Evolutionary conservation across 177 flowering plant species (phyloP), one percentile per base, ranked within the genome.

Genomic region (Vitis hybrid): DNA sequence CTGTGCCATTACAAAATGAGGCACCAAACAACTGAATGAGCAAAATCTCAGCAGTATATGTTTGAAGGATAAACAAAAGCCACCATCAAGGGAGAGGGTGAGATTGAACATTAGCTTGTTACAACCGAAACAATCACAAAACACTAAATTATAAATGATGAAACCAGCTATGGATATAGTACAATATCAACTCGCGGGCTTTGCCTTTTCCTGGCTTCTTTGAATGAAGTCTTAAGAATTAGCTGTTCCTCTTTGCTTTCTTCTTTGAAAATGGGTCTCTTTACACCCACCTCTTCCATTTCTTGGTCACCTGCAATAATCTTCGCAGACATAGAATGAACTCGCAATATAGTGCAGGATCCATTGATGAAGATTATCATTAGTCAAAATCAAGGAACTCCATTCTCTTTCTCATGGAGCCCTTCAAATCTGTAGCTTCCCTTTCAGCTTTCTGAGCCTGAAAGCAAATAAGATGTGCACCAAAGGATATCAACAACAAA

Each of bases 361-460:
- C 13, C 45, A 14, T 66, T 39, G 45, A 39, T 39, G 45, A 39
- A 39, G 45, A 39, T 39, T 0, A 39, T 39, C 45, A 7, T 39
- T 31, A 74, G 26, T 73, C 75, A 60, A 68, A 66, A 66, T 75
- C 80, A 45, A 72, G 74, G 61, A 79, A 79, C 58, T 79, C 82
- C 82, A 76, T 75, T 56, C 79, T 72, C 69, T 79, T 73, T 58
- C 76, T 75, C 74, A 79, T 75, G 51, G 72, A 59, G n/a, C 76
- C 77, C n/a, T 76, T 79, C 5, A 76, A 66, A 31, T 69, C 79
- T 39, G 70, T 49, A 51, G 78, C 82, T 14, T 75, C 82, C 62
- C 67, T 72, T 70, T 79, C 79, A 11, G 76, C 82, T 62, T 73
- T 79, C 53, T 70, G 79, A 51, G 82, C 82, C 82, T 79, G 57